These are phyloP conservation scores for Akanthomyces dipterigenus DNA, from an alignment of 2,329 filamentous ascomycete genomes.

Conservation along the genomic window DNA sequence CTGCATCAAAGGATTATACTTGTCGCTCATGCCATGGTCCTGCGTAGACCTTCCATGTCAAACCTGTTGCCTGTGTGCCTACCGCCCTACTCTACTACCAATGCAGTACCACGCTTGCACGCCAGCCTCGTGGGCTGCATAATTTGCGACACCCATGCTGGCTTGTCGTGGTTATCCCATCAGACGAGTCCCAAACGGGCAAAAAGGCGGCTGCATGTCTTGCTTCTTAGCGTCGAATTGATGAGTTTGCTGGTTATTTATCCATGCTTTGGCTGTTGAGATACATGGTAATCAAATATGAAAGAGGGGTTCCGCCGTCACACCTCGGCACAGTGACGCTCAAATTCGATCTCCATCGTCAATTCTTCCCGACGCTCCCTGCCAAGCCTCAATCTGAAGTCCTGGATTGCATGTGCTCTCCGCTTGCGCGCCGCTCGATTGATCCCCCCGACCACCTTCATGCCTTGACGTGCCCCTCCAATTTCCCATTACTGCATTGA, in stretches of 20 bases:
- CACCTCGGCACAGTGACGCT: slow-evolving; percentile 9
- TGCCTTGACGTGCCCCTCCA: slow-evolving; percentile 10
- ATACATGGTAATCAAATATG: background rate
- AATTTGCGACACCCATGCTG: slow-evolving; percentile 3
- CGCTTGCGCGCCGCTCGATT: background rate
- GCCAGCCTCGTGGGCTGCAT: background rate
- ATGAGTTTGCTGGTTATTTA: background rate
- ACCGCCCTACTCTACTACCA: too few species aligned
- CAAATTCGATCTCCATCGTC: slow-evolving; percentile 9
- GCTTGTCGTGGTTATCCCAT: background rate
- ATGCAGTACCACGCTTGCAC: too few species aligned
- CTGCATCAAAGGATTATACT: background rate
- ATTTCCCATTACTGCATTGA: slow-evolving; percentile 1
- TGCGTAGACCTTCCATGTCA: background rate
- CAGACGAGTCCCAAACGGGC: slow-evolving; percentile 8
- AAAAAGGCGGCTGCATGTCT: slow-evolving; percentile 10
- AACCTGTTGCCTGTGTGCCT: too few species aligned
- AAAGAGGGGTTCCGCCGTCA: slow-evolving; percentile 7
- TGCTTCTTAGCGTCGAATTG: background rate
- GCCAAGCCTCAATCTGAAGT: slow-evolving; percentile 11
- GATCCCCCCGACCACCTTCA: background rate
- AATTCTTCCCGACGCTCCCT: slow-evolving; percentile 3
- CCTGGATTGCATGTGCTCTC: slow-evolving; percentile 3
- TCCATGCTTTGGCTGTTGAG: slow-evolving; percentile 2
- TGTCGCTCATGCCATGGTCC: background rate